Evolutionary conservation across 2,329 filamentous ascomycete genomes (phyloP), one percentile per base, ranked within the genome.

Genomic region (Leptographium wingfieldii): DNA sequence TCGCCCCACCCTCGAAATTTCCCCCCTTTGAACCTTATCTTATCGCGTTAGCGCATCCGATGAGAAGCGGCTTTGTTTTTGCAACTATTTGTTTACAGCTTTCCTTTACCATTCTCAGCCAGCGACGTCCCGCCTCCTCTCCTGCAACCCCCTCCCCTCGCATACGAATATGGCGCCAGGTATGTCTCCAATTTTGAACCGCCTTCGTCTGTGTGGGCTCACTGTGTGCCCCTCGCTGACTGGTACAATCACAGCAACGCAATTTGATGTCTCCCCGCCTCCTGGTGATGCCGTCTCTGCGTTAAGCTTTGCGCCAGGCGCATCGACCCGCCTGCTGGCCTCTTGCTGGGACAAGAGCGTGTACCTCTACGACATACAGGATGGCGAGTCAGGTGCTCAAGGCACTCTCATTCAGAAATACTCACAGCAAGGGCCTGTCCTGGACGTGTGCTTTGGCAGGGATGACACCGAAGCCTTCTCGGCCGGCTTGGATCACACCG

Each of bases 321-420:
- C 85, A n/a, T 80, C 86, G 3, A 83, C 80, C 59, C 87, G 85
- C 66, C 80, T 99, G 46, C 82, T 95, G n/a, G 92, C 92, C 67
- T 87, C 92, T 12, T 96, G 91, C 60, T 99, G 94, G 94, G 92
- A 97, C 74, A 90, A 86, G 73, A 84, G 90, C 71, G 84, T 95
- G 60, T 95, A 96, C 73, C 79, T 92, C 58, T 97, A 97, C 78
- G 89, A 95, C 69, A 81, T 87, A 61, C 75, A 77, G 22, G 73
- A 73, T 54, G 76, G 76, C 63, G 80, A 80, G 60, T 80, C 82
- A 27, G 78, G 80, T 64, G 77, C 81, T 54, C 71, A 73, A 25
- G 85, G 84, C 7, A 81, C 80, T 59, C 77, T 95, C 35, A 69
- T 92, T 38, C 81, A 83, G 65, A 89, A 86, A 65, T 90, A 87